These are phyloP conservation scores for Microcyclosporella mali DNA, from an alignment of 2,329 filamentous ascomycete genomes.

Conservation along the genomic window DNA sequence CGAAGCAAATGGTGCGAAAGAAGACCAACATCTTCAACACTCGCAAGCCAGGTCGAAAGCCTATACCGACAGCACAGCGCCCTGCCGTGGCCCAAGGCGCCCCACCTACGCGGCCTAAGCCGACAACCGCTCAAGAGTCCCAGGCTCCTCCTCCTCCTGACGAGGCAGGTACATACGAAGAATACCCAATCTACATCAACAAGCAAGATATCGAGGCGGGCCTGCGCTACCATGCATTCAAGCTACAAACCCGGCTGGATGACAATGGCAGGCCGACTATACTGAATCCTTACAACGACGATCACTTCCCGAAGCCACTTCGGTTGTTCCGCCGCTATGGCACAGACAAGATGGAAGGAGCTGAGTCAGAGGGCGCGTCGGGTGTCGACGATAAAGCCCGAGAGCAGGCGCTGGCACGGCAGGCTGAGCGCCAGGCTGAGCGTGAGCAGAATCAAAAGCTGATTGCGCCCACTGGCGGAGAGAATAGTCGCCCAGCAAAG, in stretches of 20 bases:
- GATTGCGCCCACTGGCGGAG: slow-evolving; percentile 76
- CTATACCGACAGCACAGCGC: slow-evolving; percentile 9
- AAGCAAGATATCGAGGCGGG: slow-evolving; percentile 69
- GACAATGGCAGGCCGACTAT: slow-evolving; percentile 27
- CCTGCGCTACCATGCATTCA: slow-evolving; percentile 80
- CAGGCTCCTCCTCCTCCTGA: slow-evolving; percentile 10
- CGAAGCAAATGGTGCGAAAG: slow-evolving; percentile 29
- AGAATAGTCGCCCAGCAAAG: slow-evolving; percentile 46
- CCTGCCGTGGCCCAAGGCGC: slow-evolving; percentile 9
- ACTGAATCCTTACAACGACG: slow-evolving; percentile 64
- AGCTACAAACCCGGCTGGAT: slow-evolving; percentile 56
- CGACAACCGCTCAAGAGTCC: not conserved
- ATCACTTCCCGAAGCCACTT: slow-evolving; percentile 81
- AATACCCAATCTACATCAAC: slow-evolving; percentile 71
- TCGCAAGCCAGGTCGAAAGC: slow-evolving; percentile 31
- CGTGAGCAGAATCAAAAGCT: slow-evolving; percentile 82
- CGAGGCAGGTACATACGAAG: slow-evolving; percentile 31
- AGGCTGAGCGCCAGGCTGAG: slow-evolving; percentile 77
- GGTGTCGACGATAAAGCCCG: slow-evolving; percentile 60
- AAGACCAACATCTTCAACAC: slow-evolving; percentile 31
- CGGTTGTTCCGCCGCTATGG: slow-evolving; percentile 85
- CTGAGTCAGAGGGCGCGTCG: slow-evolving; percentile 26
- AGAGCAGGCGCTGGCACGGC: slow-evolving; percentile 51
- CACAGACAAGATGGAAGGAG: slow-evolving; percentile 49
- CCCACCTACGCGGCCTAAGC: slow-evolving; percentile 7